Conservation (phyloP, 2,329 filamentous ascomycete genomes). For the Knoxdaviesia capensis region DNA sequence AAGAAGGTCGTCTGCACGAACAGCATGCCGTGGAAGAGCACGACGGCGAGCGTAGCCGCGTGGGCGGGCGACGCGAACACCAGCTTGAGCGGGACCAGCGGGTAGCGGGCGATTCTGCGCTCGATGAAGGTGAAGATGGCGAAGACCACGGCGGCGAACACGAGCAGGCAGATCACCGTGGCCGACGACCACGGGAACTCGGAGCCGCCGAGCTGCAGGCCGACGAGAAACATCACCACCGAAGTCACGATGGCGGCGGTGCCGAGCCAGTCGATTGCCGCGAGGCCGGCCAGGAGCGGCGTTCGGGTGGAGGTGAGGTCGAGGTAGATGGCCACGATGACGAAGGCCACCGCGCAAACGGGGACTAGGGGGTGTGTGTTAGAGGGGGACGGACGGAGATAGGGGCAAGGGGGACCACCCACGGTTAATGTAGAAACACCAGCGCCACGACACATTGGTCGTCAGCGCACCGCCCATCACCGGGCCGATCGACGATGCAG, state of each 20-base stretch:
- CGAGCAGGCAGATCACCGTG: constrained; percentile 36
- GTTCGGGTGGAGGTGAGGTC: constrained; percentile 34
- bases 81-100: constrained; percentile 56
- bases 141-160: constrained; percentile 36
- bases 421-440: constrained; percentile 20
- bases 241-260: constrained; percentile 44
- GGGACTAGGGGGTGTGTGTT: constrained; percentile 21
- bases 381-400: constrained; percentile 23
- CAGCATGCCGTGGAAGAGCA: constrained; percentile 48
- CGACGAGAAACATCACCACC: constrained; percentile 44
- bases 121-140: constrained; percentile 49
- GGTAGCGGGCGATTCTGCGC: constrained; percentile 43
- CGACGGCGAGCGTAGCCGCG: constrained; percentile 54
- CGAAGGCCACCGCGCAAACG: constrained; percentile 42
- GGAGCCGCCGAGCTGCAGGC: constrained; percentile 48
- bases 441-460: constrained; percentile 57
- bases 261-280: constrained; percentile 53
- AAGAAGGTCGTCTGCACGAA: constrained; percentile 47
- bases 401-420: neutral
- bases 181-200: constrained; percentile 47
- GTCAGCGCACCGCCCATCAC: constrained; percentile 53
- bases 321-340: constrained; percentile 41
- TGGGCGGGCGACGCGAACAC: constrained; percentile 30
- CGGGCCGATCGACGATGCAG: constrained; percentile 47
- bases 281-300: constrained; percentile 41